phyloP scores from a whole-genome alignment of 139 green algal species.

The Volvox reticuliferus region DNA sequence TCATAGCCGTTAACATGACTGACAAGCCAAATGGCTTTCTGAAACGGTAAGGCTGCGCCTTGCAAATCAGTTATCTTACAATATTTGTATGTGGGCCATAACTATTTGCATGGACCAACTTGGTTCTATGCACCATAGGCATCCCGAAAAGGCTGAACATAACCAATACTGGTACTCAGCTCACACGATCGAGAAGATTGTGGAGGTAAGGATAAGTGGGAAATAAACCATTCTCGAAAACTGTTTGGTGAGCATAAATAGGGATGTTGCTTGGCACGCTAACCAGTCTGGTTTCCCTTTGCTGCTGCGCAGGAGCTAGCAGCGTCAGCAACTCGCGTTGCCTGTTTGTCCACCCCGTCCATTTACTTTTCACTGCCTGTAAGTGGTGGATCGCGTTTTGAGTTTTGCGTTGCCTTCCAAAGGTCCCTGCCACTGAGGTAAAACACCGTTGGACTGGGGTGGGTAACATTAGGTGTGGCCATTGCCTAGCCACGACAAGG shows the following conservation, averaged over 20 bases:
- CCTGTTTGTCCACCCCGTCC: conserved; percentile 77
- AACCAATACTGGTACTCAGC: conserved; percentile 67
- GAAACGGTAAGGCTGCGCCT: neutral
- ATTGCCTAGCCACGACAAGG: too few relatives aligned
- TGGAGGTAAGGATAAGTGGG: neutral
- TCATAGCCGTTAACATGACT: neutral
- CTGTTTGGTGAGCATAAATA: too few relatives aligned
- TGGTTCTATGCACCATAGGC: conserved; percentile 32
- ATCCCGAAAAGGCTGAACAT: conserved; percentile 66
- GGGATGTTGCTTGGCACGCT: too few relatives aligned
- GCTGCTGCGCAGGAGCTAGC: conserved; percentile 24
- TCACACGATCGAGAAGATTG: conserved; percentile 28
- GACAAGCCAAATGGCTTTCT: conserved; percentile 34
- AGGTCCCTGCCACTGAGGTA: too few relatives aligned
- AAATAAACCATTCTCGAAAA: too few relatives aligned
- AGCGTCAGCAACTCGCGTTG: neutral
- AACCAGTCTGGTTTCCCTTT: neutral
- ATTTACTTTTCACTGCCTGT: conserved; percentile 74
- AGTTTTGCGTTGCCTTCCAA: neutral
- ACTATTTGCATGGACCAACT: too few relatives aligned
- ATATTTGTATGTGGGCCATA: too few relatives aligned
- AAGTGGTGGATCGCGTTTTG: neutral
- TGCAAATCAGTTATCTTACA: neutral
- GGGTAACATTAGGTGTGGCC: too few relatives aligned
- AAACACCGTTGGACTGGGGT: too few relatives aligned